Percentiles rank a stretch among this genome's conserved stretches.
Evolutionary conservation across 2,329 filamentous ascomycete genomes (phyloP).

Genomic region (Stagonosporopsis tanaceti): DNA sequence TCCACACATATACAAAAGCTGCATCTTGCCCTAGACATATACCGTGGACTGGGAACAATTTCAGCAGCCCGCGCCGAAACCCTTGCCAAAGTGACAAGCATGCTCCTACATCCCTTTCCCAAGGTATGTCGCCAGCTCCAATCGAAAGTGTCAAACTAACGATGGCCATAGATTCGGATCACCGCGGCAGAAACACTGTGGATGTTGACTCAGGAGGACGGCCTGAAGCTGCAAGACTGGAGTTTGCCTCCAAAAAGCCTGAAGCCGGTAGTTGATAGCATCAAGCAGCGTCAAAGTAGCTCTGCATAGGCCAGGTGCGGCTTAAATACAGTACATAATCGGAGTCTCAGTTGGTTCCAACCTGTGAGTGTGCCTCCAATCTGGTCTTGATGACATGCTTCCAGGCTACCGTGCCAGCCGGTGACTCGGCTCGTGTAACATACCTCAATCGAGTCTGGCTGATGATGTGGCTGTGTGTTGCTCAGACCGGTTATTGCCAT

Average conservation of each 20-base stretch:
- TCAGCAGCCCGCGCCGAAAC: constrained; percentile 63
- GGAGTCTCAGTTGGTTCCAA: background rate
- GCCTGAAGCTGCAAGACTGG: constrained; percentile 49
- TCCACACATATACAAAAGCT: constrained; percentile 83
- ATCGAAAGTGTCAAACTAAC: background rate
- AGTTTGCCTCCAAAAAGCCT: constrained; percentile 43
- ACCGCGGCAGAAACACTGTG: constrained; percentile 53
- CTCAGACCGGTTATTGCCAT: background rate
- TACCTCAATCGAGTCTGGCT: constrained; percentile 1
- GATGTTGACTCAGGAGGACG: constrained; percentile 47
- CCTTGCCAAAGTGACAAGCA: constrained; percentile 71
- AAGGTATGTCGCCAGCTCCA: constrained; percentile 59
- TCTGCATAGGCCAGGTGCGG: constrained; percentile 2
- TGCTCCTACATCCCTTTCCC: constrained; percentile 85
- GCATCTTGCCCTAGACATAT: constrained; percentile 80
- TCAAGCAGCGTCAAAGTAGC: constrained; percentile 24
- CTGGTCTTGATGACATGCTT: background rate
- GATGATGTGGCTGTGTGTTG: constrained; percentile 3
- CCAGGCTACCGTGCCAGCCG: constrained; percentile 2
- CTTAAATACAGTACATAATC: background rate
- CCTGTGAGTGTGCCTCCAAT: background rate
- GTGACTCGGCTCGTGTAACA: background rate
- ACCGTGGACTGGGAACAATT: constrained; percentile 72
- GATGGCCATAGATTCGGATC: constrained; percentile 37
- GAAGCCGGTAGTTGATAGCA: constrained; percentile 39